Evolutionary conservation across 257 asterid species (phyloP), one percentile per base, ranked within the genome.

Genomic region (Buddleja alternifolia): DNA sequence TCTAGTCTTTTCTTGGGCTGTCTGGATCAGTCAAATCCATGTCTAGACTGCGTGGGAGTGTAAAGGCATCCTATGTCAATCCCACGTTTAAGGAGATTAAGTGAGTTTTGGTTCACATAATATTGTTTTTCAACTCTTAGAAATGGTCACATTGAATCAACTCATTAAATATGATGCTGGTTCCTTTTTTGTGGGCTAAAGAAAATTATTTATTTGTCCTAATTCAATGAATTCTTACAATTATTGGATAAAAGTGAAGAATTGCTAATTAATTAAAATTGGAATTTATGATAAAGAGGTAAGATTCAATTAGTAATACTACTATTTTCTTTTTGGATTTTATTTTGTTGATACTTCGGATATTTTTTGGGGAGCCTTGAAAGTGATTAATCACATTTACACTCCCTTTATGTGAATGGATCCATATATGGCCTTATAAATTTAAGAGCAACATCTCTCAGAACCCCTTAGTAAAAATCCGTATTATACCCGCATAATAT

Each of bases 151-250:
- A 17, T 64, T 32, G 47, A 32, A 52, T 47, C 21, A 9, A 32
- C 14, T 32, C 2, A 29, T 64, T 15, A 7, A 11, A 64, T 9
- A 46, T 16, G 46, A 52, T 64, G 69, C 67, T 15, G 16, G 41
- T 15, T 52, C 55, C n/a, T n/a, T n/a, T 5, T 34, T 42, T 44
- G 70, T 75, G 75, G 81, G 61, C 55, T 70, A 64, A 63, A 41
- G 56, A 53, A 67, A 48, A 71, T 75, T 53, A 54, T 39, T 54
- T 61, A 15, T 53, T 54, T 60, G 78, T 45, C 72, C 57, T 10
- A 66, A 59, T 50, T 36, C 48, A 15, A 37, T 19, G 29, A 6
- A 25, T 37, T 15, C 40, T 12, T 50, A 17, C 48, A 51, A 51
- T 34, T 0, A 48, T 10, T 48, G 16, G 55, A n/a, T n/a, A 48